These are phyloP conservation scores for Zopfia rhizophila DNA, from an alignment of 2,329 filamentous ascomycete species.

Conservation along the genomic window DNA sequence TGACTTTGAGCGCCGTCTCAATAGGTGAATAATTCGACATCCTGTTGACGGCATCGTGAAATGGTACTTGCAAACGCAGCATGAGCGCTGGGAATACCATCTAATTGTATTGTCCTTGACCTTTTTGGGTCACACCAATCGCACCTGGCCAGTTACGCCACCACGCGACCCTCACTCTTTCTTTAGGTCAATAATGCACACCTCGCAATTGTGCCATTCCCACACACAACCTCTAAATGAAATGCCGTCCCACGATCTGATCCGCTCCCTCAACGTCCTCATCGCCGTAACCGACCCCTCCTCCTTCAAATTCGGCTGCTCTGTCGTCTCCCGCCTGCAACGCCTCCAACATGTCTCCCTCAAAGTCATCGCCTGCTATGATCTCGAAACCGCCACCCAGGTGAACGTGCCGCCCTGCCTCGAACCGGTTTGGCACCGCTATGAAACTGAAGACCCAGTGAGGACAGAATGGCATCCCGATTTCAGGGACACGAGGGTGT, in stretches of 20 bases:
- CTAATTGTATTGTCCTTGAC: too few relatives aligned
- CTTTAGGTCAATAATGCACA: not conserved
- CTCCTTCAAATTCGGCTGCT: constrained; percentile 73
- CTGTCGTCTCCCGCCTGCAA: constrained; percentile 73
- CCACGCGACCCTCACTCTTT: not conserved
- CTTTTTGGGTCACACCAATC: too few relatives aligned
- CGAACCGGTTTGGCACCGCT: constrained; percentile 44
- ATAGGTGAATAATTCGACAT: too few relatives aligned
- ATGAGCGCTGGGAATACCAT: too few relatives aligned
- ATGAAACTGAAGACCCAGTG: constrained; percentile 31
- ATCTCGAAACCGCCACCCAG: constrained; percentile 34
- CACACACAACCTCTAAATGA: too few relatives aligned
- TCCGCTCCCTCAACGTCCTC: constrained; percentile 61
- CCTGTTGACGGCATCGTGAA: too few relatives aligned
- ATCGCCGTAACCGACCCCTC: constrained; percentile 73
- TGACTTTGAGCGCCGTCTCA: too few relatives aligned
- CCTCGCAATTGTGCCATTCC: not conserved
- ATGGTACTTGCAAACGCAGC: too few relatives aligned
- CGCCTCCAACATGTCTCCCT: constrained; percentile 72
- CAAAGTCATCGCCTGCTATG: constrained; percentile 42
- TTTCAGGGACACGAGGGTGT: constrained; percentile 62
- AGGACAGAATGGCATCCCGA: constrained; percentile 36
- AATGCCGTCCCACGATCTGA: constrained; percentile 26
- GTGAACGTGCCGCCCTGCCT: constrained; percentile 36
- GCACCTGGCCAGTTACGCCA: too few relatives aligned